Evolutionary conservation across 2,329 filamentous ascomycete species (phyloP), one percentile per base, ranked within the genome.

Genomic region (Nemania diffusa): DNA sequence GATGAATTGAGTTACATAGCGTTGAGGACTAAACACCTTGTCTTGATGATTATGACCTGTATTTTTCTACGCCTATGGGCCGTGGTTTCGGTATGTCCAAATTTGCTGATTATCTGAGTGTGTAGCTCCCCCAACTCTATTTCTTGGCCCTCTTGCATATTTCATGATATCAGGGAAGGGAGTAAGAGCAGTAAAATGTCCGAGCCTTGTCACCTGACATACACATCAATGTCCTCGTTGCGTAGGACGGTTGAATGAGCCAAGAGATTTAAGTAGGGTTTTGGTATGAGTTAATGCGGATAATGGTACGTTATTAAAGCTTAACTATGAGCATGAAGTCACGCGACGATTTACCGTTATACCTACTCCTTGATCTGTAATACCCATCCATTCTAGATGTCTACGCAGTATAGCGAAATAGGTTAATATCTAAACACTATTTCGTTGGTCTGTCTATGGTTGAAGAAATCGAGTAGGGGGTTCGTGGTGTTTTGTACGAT

Each of bases 1-100:
- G 48, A 50, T 40, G 24, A 42, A 55, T 56, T 24, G 40, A 58
- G 55, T 24, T 58, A 46, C 34, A 56, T 57, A 55, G 42, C n/a
- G 29, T 67, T 9, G 3, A 55, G 55, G 6, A 55, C 22, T 37
- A 52, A 52, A 40, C 26, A 9, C 32, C 15, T 22, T 29, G 20
- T 52, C 20, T n/a, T 15, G 13, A 7, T 61, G n/a, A 11, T 32
- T 11, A 37, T 26, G 24, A 15, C 29, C 26, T 52, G 42, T 17
- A 24, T 29, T 6, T 44, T 26, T n/a, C 26, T n/a, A 20, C 37
- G 22, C 53, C 26, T 58, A 13, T 27, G 48, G 53, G 37, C 24
- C n/a, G 5, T 32, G 29, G 29, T 32, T 9, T 32, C 29, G n/a
- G n/a, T n/a, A n/a, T n/a, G n/a, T n/a, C n/a, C n/a, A n/a, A n/a